phyloP scores from a whole-genome alignment of 2,329 filamentous ascomycete species.

The Fusarium mexicanum region DNA sequence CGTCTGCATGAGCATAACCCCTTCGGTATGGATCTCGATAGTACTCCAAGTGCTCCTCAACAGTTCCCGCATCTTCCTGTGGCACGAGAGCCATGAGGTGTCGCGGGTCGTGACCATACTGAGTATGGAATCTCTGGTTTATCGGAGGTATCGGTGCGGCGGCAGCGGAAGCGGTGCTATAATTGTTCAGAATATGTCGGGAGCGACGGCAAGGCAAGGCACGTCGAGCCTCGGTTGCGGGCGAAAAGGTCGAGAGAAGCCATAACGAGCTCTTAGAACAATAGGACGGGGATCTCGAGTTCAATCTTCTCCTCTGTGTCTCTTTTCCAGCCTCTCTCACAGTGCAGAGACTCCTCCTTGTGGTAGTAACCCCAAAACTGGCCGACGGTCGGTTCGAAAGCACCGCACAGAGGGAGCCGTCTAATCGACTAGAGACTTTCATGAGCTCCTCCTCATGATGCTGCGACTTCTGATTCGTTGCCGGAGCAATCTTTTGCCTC shows the following conservation, averaged over 20 bases:
- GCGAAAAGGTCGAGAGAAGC: conserved; percentile 55
- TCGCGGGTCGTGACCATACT: conserved; percentile 44
- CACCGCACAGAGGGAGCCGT: conserved; percentile 68
- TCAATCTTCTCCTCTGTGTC: conserved; percentile 16
- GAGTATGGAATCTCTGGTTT: conserved; percentile 16
- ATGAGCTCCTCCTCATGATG: conserved; percentile 66
- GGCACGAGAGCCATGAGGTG: conserved; percentile 65
- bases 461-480: conserved; percentile 29
- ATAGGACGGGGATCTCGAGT: conserved; percentile 17
- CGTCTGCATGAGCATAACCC: conserved; percentile 62
- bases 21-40: conserved; percentile 64
- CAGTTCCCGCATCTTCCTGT: conserved; percentile 57
- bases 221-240: conserved; percentile 37
- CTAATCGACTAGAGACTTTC: conserved; percentile 68
- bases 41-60: conserved; percentile 63
- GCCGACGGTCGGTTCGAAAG: conserved; percentile 57
- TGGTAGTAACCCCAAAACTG: conserved; percentile 38
- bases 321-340: conserved; percentile 28
- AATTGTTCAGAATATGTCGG: conserved; percentile 37
- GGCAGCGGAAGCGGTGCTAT: conserved; percentile 41
- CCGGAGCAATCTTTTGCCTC: conserved; percentile 8
- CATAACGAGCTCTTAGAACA: conserved; percentile 51
- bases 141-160: conserved; percentile 19
- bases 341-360: conserved; percentile 42
- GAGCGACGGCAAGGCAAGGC: conserved; percentile 14